phyloP scores from a whole-genome alignment of 2,329 filamentous ascomycete species.

The Magnaporthiopsis rhizophila region DNA sequence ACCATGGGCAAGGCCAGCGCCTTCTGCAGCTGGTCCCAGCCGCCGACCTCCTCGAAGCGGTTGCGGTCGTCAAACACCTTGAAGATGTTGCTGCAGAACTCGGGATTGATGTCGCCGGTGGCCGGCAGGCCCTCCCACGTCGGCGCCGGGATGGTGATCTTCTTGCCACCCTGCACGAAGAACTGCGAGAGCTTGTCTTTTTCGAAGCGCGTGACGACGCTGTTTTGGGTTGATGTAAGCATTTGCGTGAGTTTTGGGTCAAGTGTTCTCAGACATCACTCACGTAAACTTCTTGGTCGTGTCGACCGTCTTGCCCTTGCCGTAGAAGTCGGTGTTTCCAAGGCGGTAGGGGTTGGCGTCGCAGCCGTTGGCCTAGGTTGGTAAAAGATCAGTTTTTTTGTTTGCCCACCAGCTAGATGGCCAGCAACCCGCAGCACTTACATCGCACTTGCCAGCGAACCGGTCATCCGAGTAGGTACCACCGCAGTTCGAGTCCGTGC shows the following conservation, averaged over 20 bases:
- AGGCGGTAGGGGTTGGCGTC: slow-evolving; percentile 59
- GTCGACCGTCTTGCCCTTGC: slow-evolving; percentile 44
- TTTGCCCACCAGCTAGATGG: too few species aligned
- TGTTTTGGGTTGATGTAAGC: not conserved
- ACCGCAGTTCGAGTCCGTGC: slow-evolving; percentile 35
- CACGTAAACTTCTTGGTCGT: slow-evolving; percentile 45
- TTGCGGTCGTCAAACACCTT: slow-evolving; percentile 46
- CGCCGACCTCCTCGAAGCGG: slow-evolving; percentile 43
- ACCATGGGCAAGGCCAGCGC: slow-evolving; percentile 50
- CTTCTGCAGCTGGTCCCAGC: slow-evolving; percentile 42
- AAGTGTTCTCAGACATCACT: not conserved
- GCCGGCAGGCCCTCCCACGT: slow-evolving; percentile 20
- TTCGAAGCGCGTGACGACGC: slow-evolving; percentile 53
- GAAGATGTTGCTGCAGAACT: slow-evolving; percentile 45
- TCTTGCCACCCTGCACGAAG: slow-evolving; percentile 51
- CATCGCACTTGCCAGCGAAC: slow-evolving; percentile 48
- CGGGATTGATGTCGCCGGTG: slow-evolving; percentile 32
- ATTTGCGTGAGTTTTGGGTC: not conserved
- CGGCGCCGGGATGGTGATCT: slow-evolving; percentile 40
- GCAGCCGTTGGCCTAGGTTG: slow-evolving; percentile 42
- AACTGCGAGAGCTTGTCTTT: slow-evolving; percentile 34
- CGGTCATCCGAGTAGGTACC: slow-evolving; percentile 32
- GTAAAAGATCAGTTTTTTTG: not conserved
- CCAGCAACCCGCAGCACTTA: not conserved
- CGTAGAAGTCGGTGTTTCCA: slow-evolving; percentile 51